phyloP scores from a whole-genome alignment of 2,329 filamentous ascomycete species.

The Aspergillus novoparasiticus region DNA sequence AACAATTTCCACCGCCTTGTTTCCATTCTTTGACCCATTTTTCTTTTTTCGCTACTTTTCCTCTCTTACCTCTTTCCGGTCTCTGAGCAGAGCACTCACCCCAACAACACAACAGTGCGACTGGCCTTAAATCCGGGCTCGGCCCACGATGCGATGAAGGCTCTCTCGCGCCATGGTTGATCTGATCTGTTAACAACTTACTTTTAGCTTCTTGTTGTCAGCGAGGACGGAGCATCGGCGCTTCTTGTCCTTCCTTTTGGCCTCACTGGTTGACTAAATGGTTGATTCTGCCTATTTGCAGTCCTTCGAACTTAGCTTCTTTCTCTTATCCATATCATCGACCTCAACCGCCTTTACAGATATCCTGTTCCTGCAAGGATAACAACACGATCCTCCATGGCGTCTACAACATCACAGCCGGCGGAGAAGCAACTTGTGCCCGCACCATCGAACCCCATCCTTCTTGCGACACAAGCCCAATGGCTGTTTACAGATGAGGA shows the following conservation, averaged over 20 bases:
- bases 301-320: background rate
- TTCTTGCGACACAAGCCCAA: constrained; percentile 65
- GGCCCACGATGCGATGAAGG: constrained; percentile 23
- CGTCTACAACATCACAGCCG: constrained; percentile 29
- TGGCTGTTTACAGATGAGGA: constrained; percentile 91
- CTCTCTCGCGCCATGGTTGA: constrained; percentile 18
- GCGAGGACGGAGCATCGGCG: background rate
- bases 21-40: background rate
- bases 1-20: background rate
- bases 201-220: background rate
- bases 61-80: background rate
- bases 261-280: background rate
- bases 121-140: constrained; percentile 6
- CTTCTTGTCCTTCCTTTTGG: background rate
- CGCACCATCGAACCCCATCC: constrained; percentile 48
- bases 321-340: background rate
- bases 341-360: background rate
- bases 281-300: background rate
- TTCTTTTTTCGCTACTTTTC: background rate
- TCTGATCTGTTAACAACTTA: constrained; percentile 7
- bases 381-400: constrained; percentile 23
- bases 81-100: background rate
- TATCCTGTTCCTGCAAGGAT: background rate
- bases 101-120: constrained; percentile 8
- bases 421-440: constrained; percentile 34